Evolutionary conservation across 2,329 filamentous ascomycete genomes (phyloP), one percentile per base, ranked within the genome.

Genomic region (Aspergillus costaricaensis): DNA sequence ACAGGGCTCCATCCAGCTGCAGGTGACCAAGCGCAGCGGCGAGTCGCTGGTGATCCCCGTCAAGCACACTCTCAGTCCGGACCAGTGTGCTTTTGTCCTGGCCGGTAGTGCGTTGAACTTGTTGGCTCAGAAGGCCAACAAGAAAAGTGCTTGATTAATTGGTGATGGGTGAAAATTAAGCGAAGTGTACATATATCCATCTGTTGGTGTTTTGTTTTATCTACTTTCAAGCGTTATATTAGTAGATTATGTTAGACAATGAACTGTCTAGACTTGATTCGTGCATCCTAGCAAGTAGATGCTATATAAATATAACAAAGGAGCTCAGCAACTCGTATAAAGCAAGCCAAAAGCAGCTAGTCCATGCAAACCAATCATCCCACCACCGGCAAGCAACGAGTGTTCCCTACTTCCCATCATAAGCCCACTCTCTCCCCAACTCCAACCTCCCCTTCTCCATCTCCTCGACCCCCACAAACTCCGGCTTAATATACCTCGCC

Each of bases 31-130:
- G 64, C 60, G 52, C 57, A 60, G 77, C 30, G 91, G 90, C 8
- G 86, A 89, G 74, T 85, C 86, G 75, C 76, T 91, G 52, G 74
- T 85, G 41, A 85, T 99, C 61, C 85, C 86, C 51, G 92, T 92
- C n/a, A 91, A 88, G 79, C 94, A 97, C 75, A 91, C 91, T 12
- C 83, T 99, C 63, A 96, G 88, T 73, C 85, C 89, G 79, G 95
- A 97, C 75, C 95, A 99, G 82, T 91, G 91, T 62, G 88, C 85
- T 0, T 99, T 98, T 73, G 91, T 99, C 65, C 82, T 99, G 54
- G 95, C 95, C 0, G 95, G 95, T 3, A 96, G 92, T 76, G 95
- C 95, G 44, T 77, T 99, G 79, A 99, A 99, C 78, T 74, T 98
- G 76, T 79, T 99, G 70, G 90, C 92, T 49, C 81, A 82, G 72